Base-by-base conservation (phyloP, 495 filamentous ascomycete species). In the Daldinia loculata region DNA sequence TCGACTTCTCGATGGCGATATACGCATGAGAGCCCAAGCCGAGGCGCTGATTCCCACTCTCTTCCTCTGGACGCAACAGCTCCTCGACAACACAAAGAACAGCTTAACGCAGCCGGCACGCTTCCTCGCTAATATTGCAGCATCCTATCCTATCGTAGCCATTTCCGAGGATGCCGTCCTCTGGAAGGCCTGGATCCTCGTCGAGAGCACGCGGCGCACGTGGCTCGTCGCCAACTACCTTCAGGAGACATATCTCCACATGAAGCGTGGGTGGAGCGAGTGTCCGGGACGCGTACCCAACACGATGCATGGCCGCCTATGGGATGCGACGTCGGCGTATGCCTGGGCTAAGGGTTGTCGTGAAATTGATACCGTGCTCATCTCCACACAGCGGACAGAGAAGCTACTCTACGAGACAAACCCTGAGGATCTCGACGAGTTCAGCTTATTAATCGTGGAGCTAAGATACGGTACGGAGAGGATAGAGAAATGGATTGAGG, bases 1-100 rank as follows among this genome's bases (percentile, higher is more conserved):
- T 65, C 80, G 83, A 11, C 77, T 90, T 17, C 88, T 88, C 67
- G 86, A 89, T 69, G 85, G 84, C 29, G 84, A 88, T 70, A 81
- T 88, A 53, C 79, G 83, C 34, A 80, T 82, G 51, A 80, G 82
- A 6, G 77, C 80, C 2, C 71, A 81, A 24, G 83, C 85, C 19
- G 85, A 87, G 59, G 52, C 71, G 19, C 71, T 82, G 17, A 83
- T 85, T 17, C 74, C 81, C 0, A 79, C 80, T 19, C 76, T 89
- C 11, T 71, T 76, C 36, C 39, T 45, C 0, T 86, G 84, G 84
- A 78, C 76, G 0, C 52, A 67, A 17, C 77, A 81, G 60, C 74
- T 86, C 45, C 66, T 77, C 9, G 74, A 75, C 4, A 74, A 70
- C 29, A 75, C 77, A 2, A 61, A 74, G 17, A 68, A 69, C 2